Percentiles rank a stretch among this genome's conserved stretches.
Evolutionary conservation across 768 basidiomycete species (phyloP).

Genomic region (Cyclocybe cylindracea): DNA sequence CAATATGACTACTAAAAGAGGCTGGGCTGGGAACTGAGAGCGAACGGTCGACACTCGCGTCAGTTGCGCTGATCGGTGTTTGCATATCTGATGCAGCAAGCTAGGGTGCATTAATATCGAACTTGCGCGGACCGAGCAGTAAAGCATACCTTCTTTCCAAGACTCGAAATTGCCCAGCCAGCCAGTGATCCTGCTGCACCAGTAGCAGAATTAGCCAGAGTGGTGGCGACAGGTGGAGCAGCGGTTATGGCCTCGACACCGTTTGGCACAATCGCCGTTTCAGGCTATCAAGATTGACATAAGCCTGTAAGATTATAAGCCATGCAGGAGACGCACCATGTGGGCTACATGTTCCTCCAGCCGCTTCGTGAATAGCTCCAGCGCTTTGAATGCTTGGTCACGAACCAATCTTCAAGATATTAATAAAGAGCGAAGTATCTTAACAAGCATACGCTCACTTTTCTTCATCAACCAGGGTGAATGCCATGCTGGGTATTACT

Average conservation of each 20-base stretch:
- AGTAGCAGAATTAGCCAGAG: conserved; percentile 81
- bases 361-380: conserved; percentile 84
- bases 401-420: conserved; percentile 69
- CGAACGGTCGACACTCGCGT: conserved; percentile 33
- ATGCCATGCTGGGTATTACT: conserved; percentile 85
- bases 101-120: conserved; percentile 31
- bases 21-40: conserved; percentile 41
- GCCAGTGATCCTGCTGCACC: conserved; percentile 92
- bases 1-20: conserved; percentile 22
- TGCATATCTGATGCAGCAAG: conserved; percentile 75
- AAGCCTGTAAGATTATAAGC: not conserved
- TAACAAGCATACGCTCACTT: conserved; percentile 56
- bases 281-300: conserved; percentile 31
- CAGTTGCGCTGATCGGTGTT: conserved; percentile 51
- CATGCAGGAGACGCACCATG: conserved; percentile 62
- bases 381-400: conserved; percentile 94
- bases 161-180: conserved; percentile 93
- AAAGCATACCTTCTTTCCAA: conserved; percentile 72
- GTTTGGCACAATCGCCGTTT: conserved; percentile 31
- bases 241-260: conserved; percentile 26
- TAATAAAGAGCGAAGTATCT: not conserved
- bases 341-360: conserved; percentile 76
- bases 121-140: not conserved
- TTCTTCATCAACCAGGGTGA: conserved; percentile 85
- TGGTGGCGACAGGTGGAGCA: conserved; percentile 39